Evolutionary conservation across 176 grass and related monocot genomes (phyloP).

Genomic region (Juncus effusus): DNA sequence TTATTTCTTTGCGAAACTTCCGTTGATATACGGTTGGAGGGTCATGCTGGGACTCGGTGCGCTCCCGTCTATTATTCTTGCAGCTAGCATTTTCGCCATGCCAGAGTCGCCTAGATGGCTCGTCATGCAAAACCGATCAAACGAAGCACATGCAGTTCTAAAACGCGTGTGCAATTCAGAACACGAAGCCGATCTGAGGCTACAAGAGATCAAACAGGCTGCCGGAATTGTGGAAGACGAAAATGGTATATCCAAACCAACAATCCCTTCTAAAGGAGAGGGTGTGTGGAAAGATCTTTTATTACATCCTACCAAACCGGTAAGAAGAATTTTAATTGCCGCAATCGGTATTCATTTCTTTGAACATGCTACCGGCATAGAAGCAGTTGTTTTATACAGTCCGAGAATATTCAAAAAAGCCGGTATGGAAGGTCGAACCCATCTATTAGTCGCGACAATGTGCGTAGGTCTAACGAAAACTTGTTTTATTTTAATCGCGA

Average conservation of each 20-base stretch:
- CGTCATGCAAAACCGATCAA: constrained; percentile 64
- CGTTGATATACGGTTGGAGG: constrained; percentile 60
- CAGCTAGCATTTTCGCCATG: constrained; percentile 56
- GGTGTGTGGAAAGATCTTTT: constrained; percentile 70
- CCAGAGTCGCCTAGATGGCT: constrained; percentile 94
- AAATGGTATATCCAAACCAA: background rate
- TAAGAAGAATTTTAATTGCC: constrained; percentile 60
- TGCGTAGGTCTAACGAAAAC: constrained; percentile 74
- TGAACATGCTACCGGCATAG: constrained; percentile 72
- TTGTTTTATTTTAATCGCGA: constrained; percentile 57
- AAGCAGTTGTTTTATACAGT: constrained; percentile 76
- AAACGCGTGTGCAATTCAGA: constrained; percentile 39
- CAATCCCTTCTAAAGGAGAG: constrained; percentile 28
- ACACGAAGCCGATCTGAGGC: constrained; percentile 46
- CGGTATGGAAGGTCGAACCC: constrained; percentile 30
- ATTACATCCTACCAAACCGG: constrained; percentile 45
- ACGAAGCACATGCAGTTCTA: constrained; percentile 52
- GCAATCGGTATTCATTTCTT: constrained; percentile 78
- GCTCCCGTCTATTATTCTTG: constrained; percentile 55
- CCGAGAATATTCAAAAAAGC: constrained; percentile 57
- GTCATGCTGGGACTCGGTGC: constrained; percentile 67
- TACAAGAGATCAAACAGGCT: constrained; percentile 51
- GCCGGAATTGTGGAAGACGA: constrained; percentile 45
- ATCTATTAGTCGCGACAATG: constrained; percentile 44
- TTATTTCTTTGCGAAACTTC: constrained; percentile 62